phyloP scores from a whole-genome alignment of 768 basidiomycete species.

The Russula brevipes region DNA sequence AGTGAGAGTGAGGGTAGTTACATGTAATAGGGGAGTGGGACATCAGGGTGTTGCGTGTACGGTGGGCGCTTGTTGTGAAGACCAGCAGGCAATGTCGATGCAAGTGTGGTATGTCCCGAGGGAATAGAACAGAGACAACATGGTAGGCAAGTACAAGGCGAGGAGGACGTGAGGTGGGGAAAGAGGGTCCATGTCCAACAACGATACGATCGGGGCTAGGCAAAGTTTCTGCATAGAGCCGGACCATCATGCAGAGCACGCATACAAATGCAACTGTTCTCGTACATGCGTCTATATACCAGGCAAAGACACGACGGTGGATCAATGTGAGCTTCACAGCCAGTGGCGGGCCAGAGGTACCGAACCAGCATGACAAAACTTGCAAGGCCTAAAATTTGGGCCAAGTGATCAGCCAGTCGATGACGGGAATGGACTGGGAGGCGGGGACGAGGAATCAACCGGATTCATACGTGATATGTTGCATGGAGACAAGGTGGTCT shows the following conservation, averaged over 20 bases:
- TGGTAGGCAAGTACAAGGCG: background rate
- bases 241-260: background rate
- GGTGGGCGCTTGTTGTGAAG: background rate
- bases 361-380: background rate
- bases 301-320: background rate
- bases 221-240: background rate
- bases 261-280: conserved; percentile 3
- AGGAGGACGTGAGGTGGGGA: conserved; percentile 14
- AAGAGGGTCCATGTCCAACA: background rate
- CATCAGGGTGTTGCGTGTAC: background rate
- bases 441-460: background rate
- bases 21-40: background rate
- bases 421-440: background rate
- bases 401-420: background rate
- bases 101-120: background rate
- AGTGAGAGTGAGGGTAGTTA: too few species aligned
- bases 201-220: conserved; percentile 7
- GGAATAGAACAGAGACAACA: background rate
- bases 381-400: background rate
- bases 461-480: background rate
- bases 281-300: background rate
- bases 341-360: background rate
- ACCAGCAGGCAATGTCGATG: background rate
- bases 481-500: background rate
- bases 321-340: background rate